phyloP scores from a whole-genome alignment of 129 eudicot genomes.

The Flaveria ramosissima region DNA sequence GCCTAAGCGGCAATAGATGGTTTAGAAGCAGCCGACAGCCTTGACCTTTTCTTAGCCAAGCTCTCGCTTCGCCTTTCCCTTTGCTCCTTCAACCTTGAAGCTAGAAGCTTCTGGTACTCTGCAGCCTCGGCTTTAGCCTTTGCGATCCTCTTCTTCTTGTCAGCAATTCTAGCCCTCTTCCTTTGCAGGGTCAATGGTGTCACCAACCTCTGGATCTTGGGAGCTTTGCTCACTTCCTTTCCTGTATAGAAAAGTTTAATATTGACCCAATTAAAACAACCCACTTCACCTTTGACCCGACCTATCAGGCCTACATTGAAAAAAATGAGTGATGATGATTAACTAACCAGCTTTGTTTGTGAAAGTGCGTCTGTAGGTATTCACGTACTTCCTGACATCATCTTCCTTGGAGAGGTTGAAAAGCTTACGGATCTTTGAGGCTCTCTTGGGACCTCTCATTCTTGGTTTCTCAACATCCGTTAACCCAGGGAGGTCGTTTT shows the following conservation, averaged over 20 bases:
- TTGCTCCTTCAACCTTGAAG: constrained; percentile 67
- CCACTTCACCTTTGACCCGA: background rate
- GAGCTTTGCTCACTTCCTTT: constrained; percentile 59
- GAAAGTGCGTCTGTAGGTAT: constrained; percentile 26
- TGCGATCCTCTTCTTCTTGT: constrained; percentile 62
- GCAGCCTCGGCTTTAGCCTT: constrained; percentile 68
- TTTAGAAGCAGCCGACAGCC: constrained; percentile 9
- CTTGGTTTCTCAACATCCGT: constrained; percentile 78
- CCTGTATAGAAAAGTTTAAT: constrained; percentile 26
- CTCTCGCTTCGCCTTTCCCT: constrained; percentile 25
- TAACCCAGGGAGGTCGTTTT: constrained; percentile 62
- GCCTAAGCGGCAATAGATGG: constrained; percentile 12
- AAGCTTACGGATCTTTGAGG: constrained; percentile 71
- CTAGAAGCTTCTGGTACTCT: constrained; percentile 67
- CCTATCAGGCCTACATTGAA: background rate
- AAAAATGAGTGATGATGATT: background rate
- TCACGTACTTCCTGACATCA: constrained; percentile 35
- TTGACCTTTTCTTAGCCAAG: constrained; percentile 11
- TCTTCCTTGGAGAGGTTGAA: constrained; percentile 72
- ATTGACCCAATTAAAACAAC: background rate
- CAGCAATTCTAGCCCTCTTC: constrained; percentile 64
- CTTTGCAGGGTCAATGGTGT: constrained; percentile 64
- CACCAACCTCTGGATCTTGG: constrained; percentile 64
- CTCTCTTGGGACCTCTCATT: constrained; percentile 83
- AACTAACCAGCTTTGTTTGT: constrained; percentile 32